A percentile compares a stretch with the other conserved stretches of the same genome.
phyloP scores from a whole-genome alignment of 1,139 yeast species.

The Yamadazyma pseudoaaseri region DNA sequence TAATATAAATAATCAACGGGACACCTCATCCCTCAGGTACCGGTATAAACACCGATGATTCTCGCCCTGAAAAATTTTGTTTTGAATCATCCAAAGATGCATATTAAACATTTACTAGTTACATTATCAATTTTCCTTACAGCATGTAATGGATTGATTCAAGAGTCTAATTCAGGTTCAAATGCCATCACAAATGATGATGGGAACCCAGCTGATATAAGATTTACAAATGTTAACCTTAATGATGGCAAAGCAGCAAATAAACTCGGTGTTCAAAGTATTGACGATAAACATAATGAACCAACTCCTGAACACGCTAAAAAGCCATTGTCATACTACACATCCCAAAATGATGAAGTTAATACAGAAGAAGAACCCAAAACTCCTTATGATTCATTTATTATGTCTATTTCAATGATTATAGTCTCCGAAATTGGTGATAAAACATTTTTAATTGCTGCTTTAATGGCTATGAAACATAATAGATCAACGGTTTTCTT shows the following conservation, averaged over 20 bases:
- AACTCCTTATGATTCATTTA: constrained; percentile 45
- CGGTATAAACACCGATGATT: background rate
- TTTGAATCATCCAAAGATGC: constrained; percentile 1
- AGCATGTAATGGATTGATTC: constrained; percentile 5
- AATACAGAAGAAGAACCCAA: constrained; percentile 13
- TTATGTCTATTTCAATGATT: constrained; percentile 82
- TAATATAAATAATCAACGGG: no score
- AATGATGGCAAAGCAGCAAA: constrained; percentile 14
- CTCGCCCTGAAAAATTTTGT: constrained; percentile 1
- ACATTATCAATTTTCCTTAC: background rate
- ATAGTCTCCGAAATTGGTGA: constrained; percentile 94
- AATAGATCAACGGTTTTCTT: constrained; percentile 79
- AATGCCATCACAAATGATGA: constrained; percentile 2
- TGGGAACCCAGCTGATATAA: constrained; percentile 13
- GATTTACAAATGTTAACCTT: constrained; percentile 16
- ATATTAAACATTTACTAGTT: constrained; percentile 1
- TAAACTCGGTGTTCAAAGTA: constrained; percentile 23
- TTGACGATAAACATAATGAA: constrained; percentile 29
- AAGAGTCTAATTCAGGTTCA: constrained; percentile 4
- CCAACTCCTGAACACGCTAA: constrained; percentile 29
- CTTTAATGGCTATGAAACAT: constrained; percentile 96
- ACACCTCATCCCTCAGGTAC: no score
- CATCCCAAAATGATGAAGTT: constrained; percentile 4
- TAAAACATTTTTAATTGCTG: constrained; percentile 94
- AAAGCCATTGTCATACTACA: constrained; percentile 22